Conservation (phyloP, 1,284 basidiomycete genomes). For the Fomitiporia mediterranea region DNA sequence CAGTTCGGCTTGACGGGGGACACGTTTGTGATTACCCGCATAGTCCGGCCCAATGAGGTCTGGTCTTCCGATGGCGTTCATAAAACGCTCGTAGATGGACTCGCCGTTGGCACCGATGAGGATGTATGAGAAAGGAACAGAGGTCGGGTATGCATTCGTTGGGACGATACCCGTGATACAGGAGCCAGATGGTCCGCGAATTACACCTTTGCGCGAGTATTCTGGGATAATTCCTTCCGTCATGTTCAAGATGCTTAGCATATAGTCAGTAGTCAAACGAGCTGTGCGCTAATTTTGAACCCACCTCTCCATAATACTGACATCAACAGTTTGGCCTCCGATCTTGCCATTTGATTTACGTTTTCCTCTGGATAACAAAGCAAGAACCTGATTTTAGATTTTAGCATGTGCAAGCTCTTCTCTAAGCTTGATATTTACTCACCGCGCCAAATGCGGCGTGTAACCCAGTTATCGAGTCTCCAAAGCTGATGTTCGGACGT, state of each 20-base stretch:
- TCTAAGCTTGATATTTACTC: slow-evolving; percentile 21
- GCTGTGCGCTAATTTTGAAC: neutral
- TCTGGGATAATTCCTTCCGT: slow-evolving; percentile 77
- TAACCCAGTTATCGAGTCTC: slow-evolving; percentile 64
- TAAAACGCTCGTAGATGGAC: slow-evolving; percentile 60
- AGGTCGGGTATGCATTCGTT: slow-evolving; percentile 61
- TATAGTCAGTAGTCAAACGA: neutral
- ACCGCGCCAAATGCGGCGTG: slow-evolving; percentile 72
- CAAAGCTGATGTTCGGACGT: slow-evolving; percentile 64
- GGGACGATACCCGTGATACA: slow-evolving; percentile 70
- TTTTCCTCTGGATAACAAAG: slow-evolving; percentile 53
- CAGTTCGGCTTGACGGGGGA: slow-evolving; percentile 52
- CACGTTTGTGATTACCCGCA: slow-evolving; percentile 58
- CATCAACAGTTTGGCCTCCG: slow-evolving; percentile 60
- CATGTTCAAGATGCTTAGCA: slow-evolving; percentile 58
- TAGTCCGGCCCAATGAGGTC: slow-evolving; percentile 55
- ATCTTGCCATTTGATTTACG: slow-evolving; percentile 33
- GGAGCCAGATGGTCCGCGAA: slow-evolving; percentile 66
- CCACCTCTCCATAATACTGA: slow-evolving; percentile 70
- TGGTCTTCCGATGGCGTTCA: slow-evolving; percentile 50
- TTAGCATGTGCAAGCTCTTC: neutral
- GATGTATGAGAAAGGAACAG: slow-evolving; percentile 46
- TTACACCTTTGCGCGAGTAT: slow-evolving; percentile 63
- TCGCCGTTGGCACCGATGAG: slow-evolving; percentile 71
- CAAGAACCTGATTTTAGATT: slow-evolving; percentile 49